Evolutionary conservation across 768 basidiomycete genomes (phyloP).

Genomic region (Xerocomellus dryophilus): DNA sequence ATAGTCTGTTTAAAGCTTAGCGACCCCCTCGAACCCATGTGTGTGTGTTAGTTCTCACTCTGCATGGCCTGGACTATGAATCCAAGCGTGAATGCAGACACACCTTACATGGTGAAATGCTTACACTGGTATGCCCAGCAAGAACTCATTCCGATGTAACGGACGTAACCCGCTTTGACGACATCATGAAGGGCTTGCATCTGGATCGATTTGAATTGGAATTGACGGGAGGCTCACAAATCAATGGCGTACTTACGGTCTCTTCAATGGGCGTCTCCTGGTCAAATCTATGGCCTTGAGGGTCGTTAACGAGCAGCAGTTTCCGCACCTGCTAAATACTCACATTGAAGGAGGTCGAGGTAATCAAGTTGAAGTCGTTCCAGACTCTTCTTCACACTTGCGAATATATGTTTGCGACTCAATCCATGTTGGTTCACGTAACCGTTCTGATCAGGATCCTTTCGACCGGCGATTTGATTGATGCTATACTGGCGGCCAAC

Average conservation of each 20-base stretch:
- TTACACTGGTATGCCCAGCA: slow-evolving; percentile 42
- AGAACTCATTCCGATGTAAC: slow-evolving; percentile 45
- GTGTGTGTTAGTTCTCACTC: slow-evolving; percentile 21
- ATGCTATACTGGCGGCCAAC: slow-evolving; percentile 19
- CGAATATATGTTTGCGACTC: slow-evolving; percentile 59
- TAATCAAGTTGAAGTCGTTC: slow-evolving; percentile 48
- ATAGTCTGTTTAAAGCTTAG: slow-evolving; percentile 28
- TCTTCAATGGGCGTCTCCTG: slow-evolving; percentile 49
- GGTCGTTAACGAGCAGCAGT: background rate
- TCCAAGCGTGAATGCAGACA: background rate
- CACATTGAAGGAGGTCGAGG: slow-evolving; percentile 56
- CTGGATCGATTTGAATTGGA: slow-evolving; percentile 2
- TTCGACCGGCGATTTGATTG: slow-evolving; percentile 9
- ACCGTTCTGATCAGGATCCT: slow-evolving; percentile 37
- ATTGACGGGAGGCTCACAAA: background rate
- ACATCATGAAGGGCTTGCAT: slow-evolving; percentile 53
- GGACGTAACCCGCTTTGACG: slow-evolving; percentile 46
- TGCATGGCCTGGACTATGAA: slow-evolving; percentile 39
- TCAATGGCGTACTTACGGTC: slow-evolving; percentile 25
- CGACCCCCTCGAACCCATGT: background rate
- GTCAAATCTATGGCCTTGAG: slow-evolving; percentile 47
- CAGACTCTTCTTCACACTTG: slow-evolving; percentile 44
- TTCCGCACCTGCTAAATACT: background rate
- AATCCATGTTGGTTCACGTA: slow-evolving; percentile 49
- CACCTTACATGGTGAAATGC: background rate